These are phyloP conservation scores for Cardamine resedifolia DNA, from an alignment of 345 rosid species.

Conservation along the genomic window DNA sequence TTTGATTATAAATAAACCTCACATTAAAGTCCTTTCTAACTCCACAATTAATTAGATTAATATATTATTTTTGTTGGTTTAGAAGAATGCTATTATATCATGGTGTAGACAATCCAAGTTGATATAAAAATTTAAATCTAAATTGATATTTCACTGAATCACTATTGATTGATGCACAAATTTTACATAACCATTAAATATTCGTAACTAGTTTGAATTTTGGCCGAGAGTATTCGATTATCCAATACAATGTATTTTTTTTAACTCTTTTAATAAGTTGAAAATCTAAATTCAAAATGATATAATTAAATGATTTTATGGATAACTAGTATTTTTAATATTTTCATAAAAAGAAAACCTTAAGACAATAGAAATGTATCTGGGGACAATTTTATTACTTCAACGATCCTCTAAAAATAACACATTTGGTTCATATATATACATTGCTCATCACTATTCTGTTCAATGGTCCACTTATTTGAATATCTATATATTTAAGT, in stretches of 20 bases:
- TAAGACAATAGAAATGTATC: not conserved
- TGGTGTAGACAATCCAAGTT: too few relatives aligned
- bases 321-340: not conserved
- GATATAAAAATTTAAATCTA: too few relatives aligned
- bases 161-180: not conserved
- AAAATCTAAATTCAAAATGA: not conserved
- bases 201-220: not conserved
- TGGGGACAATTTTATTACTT: not conserved
- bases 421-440: not conserved
- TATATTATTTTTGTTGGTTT: conserved; percentile 12
- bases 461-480: not conserved
- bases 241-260: not conserved
- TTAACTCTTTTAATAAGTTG: not conserved
- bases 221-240: not conserved
- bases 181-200: not conserved
- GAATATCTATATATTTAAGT: not conserved
- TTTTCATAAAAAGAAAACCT: not conserved
- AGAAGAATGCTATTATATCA: not conserved
- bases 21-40: conserved; percentile 21
- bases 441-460: conserved; percentile 6
- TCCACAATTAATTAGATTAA: not conserved
- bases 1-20: conserved; percentile 15
- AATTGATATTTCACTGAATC: too few relatives aligned
- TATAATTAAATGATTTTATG: not conserved
- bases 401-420: not conserved